Conservation (phyloP, 768 basidiomycete species). For the Hypsizygus marmoreus region DNA sequence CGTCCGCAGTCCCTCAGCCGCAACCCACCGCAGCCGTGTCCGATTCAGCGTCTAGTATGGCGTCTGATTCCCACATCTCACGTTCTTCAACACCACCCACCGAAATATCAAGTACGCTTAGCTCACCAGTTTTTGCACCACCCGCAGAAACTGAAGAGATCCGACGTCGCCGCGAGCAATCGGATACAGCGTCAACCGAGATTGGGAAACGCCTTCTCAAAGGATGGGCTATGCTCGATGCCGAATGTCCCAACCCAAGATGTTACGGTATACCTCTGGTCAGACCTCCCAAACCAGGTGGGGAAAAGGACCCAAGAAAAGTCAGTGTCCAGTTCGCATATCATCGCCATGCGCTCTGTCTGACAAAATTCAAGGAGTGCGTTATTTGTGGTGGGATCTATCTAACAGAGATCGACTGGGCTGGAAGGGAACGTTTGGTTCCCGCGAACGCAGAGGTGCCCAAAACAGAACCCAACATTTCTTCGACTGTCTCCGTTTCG, state of each 20-base stretch:
- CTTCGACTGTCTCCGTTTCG: not conserved
- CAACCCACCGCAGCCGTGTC: constrained; percentile 15
- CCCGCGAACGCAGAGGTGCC: constrained; percentile 16
- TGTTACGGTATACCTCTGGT: constrained; percentile 88
- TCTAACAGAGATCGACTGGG: constrained; percentile 50
- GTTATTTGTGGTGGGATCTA: constrained; percentile 71
- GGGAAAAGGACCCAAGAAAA: constrained; percentile 66
- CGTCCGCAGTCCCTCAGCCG: constrained; percentile 10
- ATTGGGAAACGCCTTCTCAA: constrained; percentile 77
- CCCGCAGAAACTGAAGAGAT: constrained; percentile 68
- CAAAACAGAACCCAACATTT: not conserved
- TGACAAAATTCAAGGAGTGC: constrained; percentile 57
- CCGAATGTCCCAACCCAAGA: constrained; percentile 69
- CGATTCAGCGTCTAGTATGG: constrained; percentile 39
- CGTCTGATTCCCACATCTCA: constrained; percentile 55
- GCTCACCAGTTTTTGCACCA: constrained; percentile 64
- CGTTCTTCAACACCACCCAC: constrained; percentile 79
- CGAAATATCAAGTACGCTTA: constrained; percentile 62
- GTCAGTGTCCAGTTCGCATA: constrained; percentile 38
- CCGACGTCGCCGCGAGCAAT: constrained; percentile 73
- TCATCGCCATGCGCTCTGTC: not conserved
- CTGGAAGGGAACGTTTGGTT: constrained; percentile 50
- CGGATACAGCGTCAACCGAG: constrained; percentile 76
- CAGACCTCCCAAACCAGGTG: constrained; percentile 65
- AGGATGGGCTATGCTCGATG: constrained; percentile 90